phyloP scores from a whole-genome alignment of 352 stramenopile genomes.

The Pythium myriotylum region DNA sequence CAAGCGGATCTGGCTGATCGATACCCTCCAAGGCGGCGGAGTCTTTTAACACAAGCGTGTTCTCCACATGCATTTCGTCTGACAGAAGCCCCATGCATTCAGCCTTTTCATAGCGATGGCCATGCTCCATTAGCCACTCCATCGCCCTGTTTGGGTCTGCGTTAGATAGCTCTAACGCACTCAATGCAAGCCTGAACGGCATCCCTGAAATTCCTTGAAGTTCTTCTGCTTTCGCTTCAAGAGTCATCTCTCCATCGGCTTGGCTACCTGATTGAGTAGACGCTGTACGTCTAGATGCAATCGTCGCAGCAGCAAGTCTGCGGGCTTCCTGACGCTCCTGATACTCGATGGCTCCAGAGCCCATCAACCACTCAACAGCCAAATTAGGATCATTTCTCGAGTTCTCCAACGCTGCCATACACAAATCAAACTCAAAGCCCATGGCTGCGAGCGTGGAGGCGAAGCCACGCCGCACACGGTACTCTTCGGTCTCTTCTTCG shows the following conservation, averaged over 20 bases:
- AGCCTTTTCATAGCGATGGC: conserved; percentile 57
- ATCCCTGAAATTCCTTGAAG: conserved; percentile 79
- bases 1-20: conserved; percentile 69
- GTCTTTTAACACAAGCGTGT: conserved; percentile 52
- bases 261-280: background rate
- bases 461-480: conserved; percentile 73
- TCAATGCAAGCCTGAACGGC: conserved; percentile 60
- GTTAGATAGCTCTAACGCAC: conserved; percentile 76
- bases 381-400: conserved; percentile 83
- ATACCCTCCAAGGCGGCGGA: conserved; percentile 75
- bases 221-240: conserved; percentile 71
- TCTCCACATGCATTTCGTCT: conserved; percentile 54
- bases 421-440: conserved; percentile 89
- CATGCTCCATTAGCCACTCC: conserved; percentile 90
- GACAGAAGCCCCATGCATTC: conserved; percentile 50
- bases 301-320: conserved; percentile 47
- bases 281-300: conserved; percentile 34
- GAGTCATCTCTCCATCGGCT: conserved; percentile 25
- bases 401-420: conserved; percentile 80
- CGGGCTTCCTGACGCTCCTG: conserved; percentile 71
- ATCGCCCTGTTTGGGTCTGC: conserved; percentile 84
- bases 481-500: conserved; percentile 76
- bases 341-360: conserved; percentile 65
- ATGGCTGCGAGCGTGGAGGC: conserved; percentile 83
- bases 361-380: conserved; percentile 88